Conservation (phyloP, 441 rosid genomes). For the Viola pubescens region DNA sequence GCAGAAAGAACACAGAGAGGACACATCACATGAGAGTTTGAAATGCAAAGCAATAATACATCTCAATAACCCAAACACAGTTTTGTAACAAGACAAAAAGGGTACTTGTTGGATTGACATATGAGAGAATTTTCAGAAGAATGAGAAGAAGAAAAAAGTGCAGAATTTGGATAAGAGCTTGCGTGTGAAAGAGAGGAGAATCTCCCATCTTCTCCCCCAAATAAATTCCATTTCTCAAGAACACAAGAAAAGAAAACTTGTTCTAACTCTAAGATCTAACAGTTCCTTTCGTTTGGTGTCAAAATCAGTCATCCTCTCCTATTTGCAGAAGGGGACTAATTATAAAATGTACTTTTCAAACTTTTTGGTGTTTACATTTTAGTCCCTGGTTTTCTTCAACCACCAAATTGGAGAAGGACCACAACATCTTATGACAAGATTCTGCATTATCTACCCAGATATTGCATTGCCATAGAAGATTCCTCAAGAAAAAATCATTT, state of each 20-base stretch:
- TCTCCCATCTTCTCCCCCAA: background rate
- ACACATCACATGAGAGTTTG: no score
- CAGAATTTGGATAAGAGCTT: background rate
- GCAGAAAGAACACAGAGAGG: no score
- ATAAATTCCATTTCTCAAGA: background rate
- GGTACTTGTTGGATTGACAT: no score
- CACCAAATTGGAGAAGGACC: constrained; percentile 19
- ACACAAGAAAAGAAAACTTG: constrained; percentile 2
- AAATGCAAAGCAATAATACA: no score
- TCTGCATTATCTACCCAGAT: constrained; percentile 29
- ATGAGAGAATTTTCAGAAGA: no score
- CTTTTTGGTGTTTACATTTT: constrained; percentile 5
- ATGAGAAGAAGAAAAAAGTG: background rate
- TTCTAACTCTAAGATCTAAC: background rate
- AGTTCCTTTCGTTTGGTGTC: constrained; percentile 13
- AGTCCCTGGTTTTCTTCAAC: constrained; percentile 2
- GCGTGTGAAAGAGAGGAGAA: background rate
- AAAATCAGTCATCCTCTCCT: constrained; percentile 18
- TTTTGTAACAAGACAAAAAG: no score
- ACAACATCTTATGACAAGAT: constrained; percentile 26
- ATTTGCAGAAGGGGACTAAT: background rate
- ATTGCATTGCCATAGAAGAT: constrained; percentile 18
- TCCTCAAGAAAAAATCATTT: constrained; percentile 10
- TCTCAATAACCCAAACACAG: no score
- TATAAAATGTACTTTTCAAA: constrained; percentile 11